Evolutionary conservation across 2,329 filamentous ascomycete species (phyloP).

Genomic region (Aaosphaeria pasadenensis): DNA sequence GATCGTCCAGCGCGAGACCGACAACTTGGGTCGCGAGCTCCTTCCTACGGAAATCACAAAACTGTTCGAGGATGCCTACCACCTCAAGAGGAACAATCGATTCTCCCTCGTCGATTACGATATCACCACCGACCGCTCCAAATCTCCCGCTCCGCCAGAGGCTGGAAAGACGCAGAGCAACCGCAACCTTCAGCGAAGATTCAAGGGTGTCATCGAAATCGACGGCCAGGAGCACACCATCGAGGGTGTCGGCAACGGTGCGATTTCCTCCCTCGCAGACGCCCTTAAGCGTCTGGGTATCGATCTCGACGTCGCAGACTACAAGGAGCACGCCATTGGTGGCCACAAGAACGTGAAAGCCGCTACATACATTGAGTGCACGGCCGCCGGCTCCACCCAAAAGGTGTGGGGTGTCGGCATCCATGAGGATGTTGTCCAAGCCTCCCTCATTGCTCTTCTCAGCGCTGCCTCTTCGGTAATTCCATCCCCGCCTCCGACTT

Average conservation of each 20-base stretch:
- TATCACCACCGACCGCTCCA: constrained; percentile 79
- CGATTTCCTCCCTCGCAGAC: constrained; percentile 82
- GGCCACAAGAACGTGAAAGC: constrained; percentile 79
- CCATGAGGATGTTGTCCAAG: constrained; percentile 88
- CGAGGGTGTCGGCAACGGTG: constrained; percentile 80
- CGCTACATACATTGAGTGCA: constrained; percentile 94
- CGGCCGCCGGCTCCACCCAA: constrained; percentile 61
- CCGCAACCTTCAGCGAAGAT: constrained; percentile 74
- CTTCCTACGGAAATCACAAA: constrained; percentile 77
- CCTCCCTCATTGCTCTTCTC: constrained; percentile 80
- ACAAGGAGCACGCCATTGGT: constrained; percentile 94
- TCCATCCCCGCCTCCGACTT: background rate
- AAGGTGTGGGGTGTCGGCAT: constrained; percentile 90
- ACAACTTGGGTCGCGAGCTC: constrained; percentile 79
- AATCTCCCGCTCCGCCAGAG: constrained; percentile 66
- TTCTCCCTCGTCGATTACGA: constrained; percentile 90
- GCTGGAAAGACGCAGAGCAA: constrained; percentile 73
- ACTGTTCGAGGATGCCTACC: constrained; percentile 88
- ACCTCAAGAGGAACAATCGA: constrained; percentile 75
- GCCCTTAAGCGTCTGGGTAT: constrained; percentile 77
- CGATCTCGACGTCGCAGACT: constrained; percentile 86
- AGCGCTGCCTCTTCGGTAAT: constrained; percentile 83
- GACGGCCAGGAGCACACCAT: constrained; percentile 78
- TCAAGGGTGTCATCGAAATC: constrained; percentile 79
- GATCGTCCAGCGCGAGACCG: constrained; percentile 79